A percentile compares a stretch with the other conserved stretches of the same genome.
Evolutionary conservation across 2,329 filamentous ascomycete genomes (phyloP).

Genomic region (Pleoardoris graminearum): DNA sequence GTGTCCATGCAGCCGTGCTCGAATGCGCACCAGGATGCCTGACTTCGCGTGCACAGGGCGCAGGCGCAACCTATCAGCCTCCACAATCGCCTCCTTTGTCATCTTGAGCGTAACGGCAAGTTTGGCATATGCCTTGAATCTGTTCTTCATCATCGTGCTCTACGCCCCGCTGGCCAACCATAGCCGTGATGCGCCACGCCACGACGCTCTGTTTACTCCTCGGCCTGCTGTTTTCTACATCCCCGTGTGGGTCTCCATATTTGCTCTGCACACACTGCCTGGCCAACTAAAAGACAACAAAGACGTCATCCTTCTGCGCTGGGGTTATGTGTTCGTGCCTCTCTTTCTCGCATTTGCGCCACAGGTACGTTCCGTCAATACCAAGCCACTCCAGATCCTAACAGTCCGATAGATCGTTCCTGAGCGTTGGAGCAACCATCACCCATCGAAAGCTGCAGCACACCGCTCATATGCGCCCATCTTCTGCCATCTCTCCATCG

Average conservation of each 20-base stretch:
- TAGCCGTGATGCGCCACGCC: constrained; percentile 31
- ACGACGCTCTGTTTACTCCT: constrained; percentile 41
- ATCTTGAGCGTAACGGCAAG: constrained; percentile 62
- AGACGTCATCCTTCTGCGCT: constrained; percentile 28
- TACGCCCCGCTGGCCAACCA: constrained; percentile 58
- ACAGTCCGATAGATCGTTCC: constrained; percentile 47
- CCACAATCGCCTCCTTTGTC: constrained; percentile 58
- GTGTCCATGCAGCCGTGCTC: too few species aligned
- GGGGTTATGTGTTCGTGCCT: constrained; percentile 36
- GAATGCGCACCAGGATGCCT: too few species aligned
- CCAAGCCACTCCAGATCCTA: constrained; percentile 7
- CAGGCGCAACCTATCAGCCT: constrained; percentile 58
- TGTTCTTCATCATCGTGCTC: constrained; percentile 64
- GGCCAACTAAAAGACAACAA: constrained; percentile 25
- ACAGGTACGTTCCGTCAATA: constrained; percentile 22
- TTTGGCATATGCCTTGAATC: constrained; percentile 64
- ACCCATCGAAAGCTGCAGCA: constrained; percentile 46
- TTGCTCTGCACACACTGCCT: constrained; percentile 49
- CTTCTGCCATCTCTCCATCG: constrained; percentile 54
- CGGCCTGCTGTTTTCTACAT: constrained; percentile 39
- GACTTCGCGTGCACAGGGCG: constrained; percentile 41
- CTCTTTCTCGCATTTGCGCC: constrained; percentile 43
- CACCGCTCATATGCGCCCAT: constrained; percentile 51
- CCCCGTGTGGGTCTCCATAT: constrained; percentile 53
- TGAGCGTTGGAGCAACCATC: constrained; percentile 52